Evolutionary conservation across 2,329 filamentous ascomycete species (phyloP).

Genomic region (Botrytis galanthina): DNA sequence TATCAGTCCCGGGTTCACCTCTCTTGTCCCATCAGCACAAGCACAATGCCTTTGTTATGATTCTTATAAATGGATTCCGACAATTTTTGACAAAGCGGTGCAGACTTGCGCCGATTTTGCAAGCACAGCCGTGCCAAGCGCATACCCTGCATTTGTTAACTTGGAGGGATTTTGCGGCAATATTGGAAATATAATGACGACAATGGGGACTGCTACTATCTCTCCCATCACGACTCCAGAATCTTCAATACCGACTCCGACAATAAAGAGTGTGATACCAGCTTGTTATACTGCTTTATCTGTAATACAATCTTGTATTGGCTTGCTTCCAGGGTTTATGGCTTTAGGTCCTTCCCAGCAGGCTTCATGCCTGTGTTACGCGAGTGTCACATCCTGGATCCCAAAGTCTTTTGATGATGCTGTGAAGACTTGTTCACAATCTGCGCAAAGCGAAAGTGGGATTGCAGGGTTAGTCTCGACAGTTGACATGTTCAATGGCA

Average conservation of each 20-base stretch:
- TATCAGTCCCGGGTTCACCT: constrained; percentile 29
- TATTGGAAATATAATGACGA: constrained; percentile 1
- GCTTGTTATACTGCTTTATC: constrained; percentile 5
- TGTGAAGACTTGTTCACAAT: not conserved
- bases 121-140: constrained; percentile 20
- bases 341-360: not conserved
- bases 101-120: constrained; percentile 31
- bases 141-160: constrained; percentile 24
- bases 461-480: not conserved
- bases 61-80: constrained; percentile 28
- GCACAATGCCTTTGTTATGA: constrained; percentile 36
- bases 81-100: constrained; percentile 31
- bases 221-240: not conserved
- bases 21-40: constrained; percentile 27
- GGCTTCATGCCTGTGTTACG: constrained; percentile 18
- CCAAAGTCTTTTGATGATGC: constrained; percentile 18
- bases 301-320: not conserved
- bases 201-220: not conserved
- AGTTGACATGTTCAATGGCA: not conserved
- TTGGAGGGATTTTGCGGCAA: constrained; percentile 28
- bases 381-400: constrained; percentile 7
- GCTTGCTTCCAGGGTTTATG: not conserved
- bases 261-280: not conserved
- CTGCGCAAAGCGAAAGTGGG: not conserved
- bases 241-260: not conserved